Evolutionary conservation across 179 eudicot species (phyloP), one percentile per base, ranked within the genome.

Genomic region (Amaranthus tricolor): DNA sequence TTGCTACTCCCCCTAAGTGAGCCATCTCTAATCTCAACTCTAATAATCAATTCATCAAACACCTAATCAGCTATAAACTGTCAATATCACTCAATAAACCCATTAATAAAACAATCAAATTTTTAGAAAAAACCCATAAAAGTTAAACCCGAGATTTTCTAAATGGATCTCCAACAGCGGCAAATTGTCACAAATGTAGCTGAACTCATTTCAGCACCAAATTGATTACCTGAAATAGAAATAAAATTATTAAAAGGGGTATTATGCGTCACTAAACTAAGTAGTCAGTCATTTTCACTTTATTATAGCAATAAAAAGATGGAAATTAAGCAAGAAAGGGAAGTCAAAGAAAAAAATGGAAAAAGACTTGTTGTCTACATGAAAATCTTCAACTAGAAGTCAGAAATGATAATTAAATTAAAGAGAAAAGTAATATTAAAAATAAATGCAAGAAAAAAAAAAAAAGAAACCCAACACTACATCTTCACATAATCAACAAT

Each of bases 1-100:
- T 84, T 7, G 85, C 85, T 43, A 77, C 24, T 48, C 74, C 82
- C 1, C 72, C 82, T 56, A 79, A 56, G 49, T 64, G 17, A 55
- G 77, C 81, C 82, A 73, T 81, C 51, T 16, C 58, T 77, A 78
- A 9, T 49, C 79, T 72, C n/a, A 17, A 13, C 24, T 31, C 40
- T 3, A 19, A 2, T 13, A n/a, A 16, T 8, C 52, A 44, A 49
- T 31, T 31, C 40, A 1, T 31, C 40, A 31, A 31, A 31, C 40
- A 31, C 40, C 40, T 31, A 31, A 31, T 31, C 40, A 31, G 2
- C 40, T 31, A 31, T 31, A 31, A 31, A 24, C 31, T 9, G 61
- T 75, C 73, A 71, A 47, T 53, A 64, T 66, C 66, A 76, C 51
- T 17, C 74, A 62, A 66, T 71, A 73, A 76, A 44, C 69, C 79